A percentile compares a stretch with the other conserved stretches of the same genome.
Conservation (phyloP, 345 rosid genomes). For the Bruguiera gymnorhiza region DNA sequence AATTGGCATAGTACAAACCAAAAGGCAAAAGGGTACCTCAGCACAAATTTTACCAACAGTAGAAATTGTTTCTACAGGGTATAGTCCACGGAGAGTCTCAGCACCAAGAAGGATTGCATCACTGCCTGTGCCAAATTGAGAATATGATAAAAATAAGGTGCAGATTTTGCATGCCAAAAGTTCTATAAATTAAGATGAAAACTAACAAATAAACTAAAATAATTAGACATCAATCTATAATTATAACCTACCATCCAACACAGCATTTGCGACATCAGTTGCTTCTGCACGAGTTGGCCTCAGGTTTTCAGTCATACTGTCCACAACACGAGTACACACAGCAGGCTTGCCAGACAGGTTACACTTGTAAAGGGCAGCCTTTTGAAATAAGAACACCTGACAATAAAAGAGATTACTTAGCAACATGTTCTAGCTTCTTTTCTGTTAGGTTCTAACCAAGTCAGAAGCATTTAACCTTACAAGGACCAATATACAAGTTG, state of each 20-base stretch:
- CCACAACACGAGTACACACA: constrained; percentile 90
- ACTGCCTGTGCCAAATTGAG: constrained; percentile 51
- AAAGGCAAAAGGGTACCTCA: constrained; percentile 52
- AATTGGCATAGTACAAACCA: no score
- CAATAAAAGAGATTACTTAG: constrained; percentile 18
- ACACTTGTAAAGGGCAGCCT: constrained; percentile 90
- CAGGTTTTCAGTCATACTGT: constrained; percentile 91
- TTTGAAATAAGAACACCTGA: constrained; percentile 92
- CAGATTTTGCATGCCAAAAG: not conserved
- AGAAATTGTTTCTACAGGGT: constrained; percentile 88
- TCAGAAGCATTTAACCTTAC: not conserved
- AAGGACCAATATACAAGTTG: not conserved
- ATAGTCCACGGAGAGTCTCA: constrained; percentile 86
- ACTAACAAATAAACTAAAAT: not conserved
- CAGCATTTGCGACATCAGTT: constrained; percentile 98
- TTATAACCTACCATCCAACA: constrained; percentile 63
- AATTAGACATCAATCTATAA: not conserved
- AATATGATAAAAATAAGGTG: not conserved
- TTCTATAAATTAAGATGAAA: not conserved
- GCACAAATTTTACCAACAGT: constrained; percentile 83
- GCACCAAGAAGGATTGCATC: constrained; percentile 99
- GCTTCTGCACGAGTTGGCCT: constrained; percentile 98
- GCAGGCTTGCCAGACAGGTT: constrained; percentile 98
- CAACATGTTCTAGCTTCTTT: not conserved
- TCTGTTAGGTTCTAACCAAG: not conserved